Evolutionary conservation across 768 basidiomycete genomes (phyloP).

Genomic region (Mycena latifolia): DNA sequence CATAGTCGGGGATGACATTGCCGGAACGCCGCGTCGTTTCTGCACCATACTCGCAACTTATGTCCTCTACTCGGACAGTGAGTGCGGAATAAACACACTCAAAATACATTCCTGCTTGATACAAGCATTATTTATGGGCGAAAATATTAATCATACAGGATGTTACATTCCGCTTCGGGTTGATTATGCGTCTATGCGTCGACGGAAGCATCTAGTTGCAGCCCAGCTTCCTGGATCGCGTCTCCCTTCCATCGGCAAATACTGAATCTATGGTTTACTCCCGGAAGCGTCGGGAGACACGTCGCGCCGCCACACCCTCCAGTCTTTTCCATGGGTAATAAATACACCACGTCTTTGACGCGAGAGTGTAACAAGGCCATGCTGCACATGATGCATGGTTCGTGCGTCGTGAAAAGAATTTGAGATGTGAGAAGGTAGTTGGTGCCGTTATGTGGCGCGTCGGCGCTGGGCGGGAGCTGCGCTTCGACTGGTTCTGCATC

Average conservation of each 20-base stretch:
- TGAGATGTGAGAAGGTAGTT: conserved; percentile 91
- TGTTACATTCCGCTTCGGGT: too few relatives aligned
- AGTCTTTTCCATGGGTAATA: conserved; percentile 79
- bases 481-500: conserved; percentile 26
- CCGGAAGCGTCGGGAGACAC: conserved; percentile 84
- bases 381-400: conserved; percentile 97
- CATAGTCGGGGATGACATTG: too few relatives aligned
- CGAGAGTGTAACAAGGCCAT: conserved; percentile 97
- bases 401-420: conserved; percentile 92
- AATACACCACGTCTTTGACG: conserved; percentile 87
- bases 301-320: conserved; percentile 88
- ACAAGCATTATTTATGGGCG: too few relatives aligned
- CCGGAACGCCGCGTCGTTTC: too few relatives aligned
- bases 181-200: too few relatives aligned
- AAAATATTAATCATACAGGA: too few relatives aligned
- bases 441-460: conserved; percentile 64
- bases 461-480: conserved; percentile 16
- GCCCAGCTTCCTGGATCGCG: conserved; percentile 28
- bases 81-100: too few relatives aligned
- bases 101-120: too few relatives aligned
- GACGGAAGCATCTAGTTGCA: conserved; percentile 45
- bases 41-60: too few relatives aligned
- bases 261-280: conserved; percentile 90
- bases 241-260: conserved; percentile 74
- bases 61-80: too few relatives aligned